Conservation (phyloP, 1,284 basidiomycete species). For the Coniferiporia weirii region DNA sequence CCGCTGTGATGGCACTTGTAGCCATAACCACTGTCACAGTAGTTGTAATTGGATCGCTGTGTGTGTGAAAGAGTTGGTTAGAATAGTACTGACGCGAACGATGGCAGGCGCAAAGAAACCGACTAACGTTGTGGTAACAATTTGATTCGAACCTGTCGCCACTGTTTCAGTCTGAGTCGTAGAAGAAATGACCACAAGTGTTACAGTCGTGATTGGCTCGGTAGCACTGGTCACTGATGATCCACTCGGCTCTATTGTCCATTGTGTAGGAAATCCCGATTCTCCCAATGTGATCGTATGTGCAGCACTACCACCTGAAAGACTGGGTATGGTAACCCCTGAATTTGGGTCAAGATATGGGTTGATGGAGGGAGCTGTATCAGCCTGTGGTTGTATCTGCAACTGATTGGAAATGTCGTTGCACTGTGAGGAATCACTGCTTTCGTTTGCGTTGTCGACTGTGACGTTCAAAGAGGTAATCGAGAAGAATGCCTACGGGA, state of each 20-base stretch:
- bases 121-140: slow-evolving; percentile 11
- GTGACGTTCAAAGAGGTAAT: slow-evolving; percentile 41
- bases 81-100: background rate
- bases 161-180: slow-evolving; percentile 9
- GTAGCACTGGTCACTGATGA: slow-evolving; percentile 9
- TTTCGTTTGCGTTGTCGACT: slow-evolving; percentile 31
- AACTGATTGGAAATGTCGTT: slow-evolving; percentile 28
- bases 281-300: slow-evolving; percentile 15
- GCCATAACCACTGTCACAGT: slow-evolving; percentile 17
- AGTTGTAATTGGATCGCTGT: slow-evolving; percentile 8
- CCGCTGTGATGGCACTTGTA: slow-evolving; percentile 13
- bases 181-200: slow-evolving; percentile 14
- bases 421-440: slow-evolving; percentile 11
- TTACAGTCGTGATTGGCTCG: slow-evolving; percentile 14
- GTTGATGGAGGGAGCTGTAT: slow-evolving; percentile 24
- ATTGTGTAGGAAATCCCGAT: slow-evolving; percentile 18
- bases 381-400: slow-evolving; percentile 34
- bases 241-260: slow-evolving; percentile 17
- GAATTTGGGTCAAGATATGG: slow-evolving; percentile 20
- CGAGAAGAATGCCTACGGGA: slow-evolving; percentile 30
- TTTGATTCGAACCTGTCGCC: background rate
- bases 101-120: background rate
- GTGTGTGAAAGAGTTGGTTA: background rate
- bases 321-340: slow-evolving; percentile 19
- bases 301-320: background rate